These are phyloP conservation scores for Plasmodium malariae DNA, from an alignment of 169 alveolate genomes.

Conservation along the genomic window DNA sequence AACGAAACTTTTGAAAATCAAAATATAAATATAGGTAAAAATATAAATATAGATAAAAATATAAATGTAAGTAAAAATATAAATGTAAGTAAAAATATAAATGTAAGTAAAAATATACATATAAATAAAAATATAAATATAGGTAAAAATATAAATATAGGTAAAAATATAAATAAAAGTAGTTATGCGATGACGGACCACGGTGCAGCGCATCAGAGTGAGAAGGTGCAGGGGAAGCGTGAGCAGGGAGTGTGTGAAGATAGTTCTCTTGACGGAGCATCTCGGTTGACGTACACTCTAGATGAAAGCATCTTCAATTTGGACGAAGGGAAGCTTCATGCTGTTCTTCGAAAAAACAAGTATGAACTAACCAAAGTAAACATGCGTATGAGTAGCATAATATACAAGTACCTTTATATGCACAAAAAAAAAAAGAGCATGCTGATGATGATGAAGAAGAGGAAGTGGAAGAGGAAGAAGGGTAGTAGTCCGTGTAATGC, in stretches of 20 bases:
- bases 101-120: background rate
- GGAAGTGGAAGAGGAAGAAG: too few relatives aligned
- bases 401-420: slow-evolving; percentile 36
- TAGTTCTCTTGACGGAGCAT: too few relatives aligned
- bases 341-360: slow-evolving; percentile 20
- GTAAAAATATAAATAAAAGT: too few relatives aligned
- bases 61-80: background rate
- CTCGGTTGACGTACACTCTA: background rate
- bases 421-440: slow-evolving; percentile 7
- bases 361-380: slow-evolving; percentile 31
- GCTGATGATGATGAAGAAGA: background rate
- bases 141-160: too few relatives aligned
- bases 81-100: background rate
- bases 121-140: too few relatives aligned
- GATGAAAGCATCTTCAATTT: background rate
- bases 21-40: background rate
- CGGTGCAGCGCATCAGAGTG: too few relatives aligned
- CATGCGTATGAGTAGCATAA: slow-evolving; percentile 18
- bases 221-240: too few relatives aligned
- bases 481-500: too few relatives aligned
- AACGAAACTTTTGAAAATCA: slow-evolving; percentile 13
- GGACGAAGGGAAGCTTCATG: slow-evolving; percentile 9
- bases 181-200: too few relatives aligned
- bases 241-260: too few relatives aligned
- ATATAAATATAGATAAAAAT: background rate